Percentiles rank a stretch among this genome's conserved stretches.
These are phyloP conservation scores for Mucor plumbeus DNA, from an alignment of 371 early-diverging fungal genomes.

Conservation along the genomic window DNA sequence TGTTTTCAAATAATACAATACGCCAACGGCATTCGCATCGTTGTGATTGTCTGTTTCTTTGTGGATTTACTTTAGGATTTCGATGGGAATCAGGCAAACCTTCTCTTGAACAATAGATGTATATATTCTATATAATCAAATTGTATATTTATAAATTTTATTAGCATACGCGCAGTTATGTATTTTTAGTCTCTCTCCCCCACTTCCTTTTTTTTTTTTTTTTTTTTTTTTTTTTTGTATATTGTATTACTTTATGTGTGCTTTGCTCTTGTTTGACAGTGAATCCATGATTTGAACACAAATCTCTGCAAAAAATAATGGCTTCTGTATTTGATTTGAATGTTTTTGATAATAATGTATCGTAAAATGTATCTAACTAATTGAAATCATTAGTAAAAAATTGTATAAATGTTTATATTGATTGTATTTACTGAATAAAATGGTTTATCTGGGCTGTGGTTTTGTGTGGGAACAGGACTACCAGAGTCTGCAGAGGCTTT, in stretches of 20 bases:
- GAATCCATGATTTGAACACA: conserved; percentile 65
- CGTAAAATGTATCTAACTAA: conserved; percentile 47
- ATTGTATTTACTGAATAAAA: conserved; percentile 31
- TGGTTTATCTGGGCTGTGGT: conserved; percentile 31
- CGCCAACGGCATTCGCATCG: conserved; percentile 73
- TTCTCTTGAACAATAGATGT: conserved; percentile 69
- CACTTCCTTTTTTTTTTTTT: background rate
- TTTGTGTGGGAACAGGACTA: conserved; percentile 29
- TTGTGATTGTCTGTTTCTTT: conserved; percentile 64
- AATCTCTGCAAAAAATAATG: conserved; percentile 58
- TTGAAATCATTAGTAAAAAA: background rate
- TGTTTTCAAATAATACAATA: conserved; percentile 61
- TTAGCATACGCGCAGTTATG: conserved; percentile 7
- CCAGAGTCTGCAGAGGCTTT: conserved; percentile 17
- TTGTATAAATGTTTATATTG: background rate
- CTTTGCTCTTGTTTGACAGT: conserved; percentile 74
- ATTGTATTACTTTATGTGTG: conserved; percentile 56
- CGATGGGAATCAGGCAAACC: conserved; percentile 67
- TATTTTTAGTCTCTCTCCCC: background rate
- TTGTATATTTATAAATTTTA: background rate
- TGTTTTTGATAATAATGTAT: conserved; percentile 34
- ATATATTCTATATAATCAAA: conserved; percentile 54
- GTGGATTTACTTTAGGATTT: conserved; percentile 59
- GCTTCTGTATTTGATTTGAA: conserved; percentile 51
- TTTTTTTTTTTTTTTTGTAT: too few relatives aligned